Evolutionary conservation across 1,284 basidiomycete genomes (phyloP).

Genomic region (Tranzscheliella williamsii): DNA sequence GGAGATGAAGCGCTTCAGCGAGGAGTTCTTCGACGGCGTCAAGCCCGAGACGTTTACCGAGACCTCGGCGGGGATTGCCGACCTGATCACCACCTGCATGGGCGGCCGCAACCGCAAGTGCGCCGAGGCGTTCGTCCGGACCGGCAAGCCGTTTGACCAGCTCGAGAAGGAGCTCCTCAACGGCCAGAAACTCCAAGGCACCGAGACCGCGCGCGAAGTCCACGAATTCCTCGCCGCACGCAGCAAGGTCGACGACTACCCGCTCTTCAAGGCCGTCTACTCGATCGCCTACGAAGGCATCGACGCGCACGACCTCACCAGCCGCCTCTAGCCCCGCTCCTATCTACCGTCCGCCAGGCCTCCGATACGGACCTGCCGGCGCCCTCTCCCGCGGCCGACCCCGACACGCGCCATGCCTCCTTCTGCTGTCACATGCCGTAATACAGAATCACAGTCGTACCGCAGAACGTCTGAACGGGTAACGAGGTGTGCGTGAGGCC

Average conservation of each 20-base stretch:
- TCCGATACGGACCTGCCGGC: no score
- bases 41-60: constrained; percentile 66
- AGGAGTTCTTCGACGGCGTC: constrained; percentile 66
- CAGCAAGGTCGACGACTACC: constrained; percentile 65
- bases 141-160: constrained; percentile 65
- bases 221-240: constrained; percentile 65
- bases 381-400: no score
- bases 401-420: no score
- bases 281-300: constrained; percentile 56
- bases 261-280: constrained; percentile 65
- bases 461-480: no score
- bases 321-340: constrained; percentile 41
- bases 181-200: constrained; percentile 68
- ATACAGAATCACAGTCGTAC: no score
- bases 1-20: constrained; percentile 63
- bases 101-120: constrained; percentile 67
- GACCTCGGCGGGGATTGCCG: constrained; percentile 66
- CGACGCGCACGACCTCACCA: constrained; percentile 62
- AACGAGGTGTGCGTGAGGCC: no score
- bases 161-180: constrained; percentile 67
- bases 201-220: constrained; percentile 65
- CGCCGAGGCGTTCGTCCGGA: constrained; percentile 66
- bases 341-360: no score
- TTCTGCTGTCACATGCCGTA: no score
- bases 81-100: constrained; percentile 68